These are phyloP conservation scores for Blepharisma stoltei DNA, from an alignment of 73 alveolate genomes.

Conservation along the genomic window DNA sequence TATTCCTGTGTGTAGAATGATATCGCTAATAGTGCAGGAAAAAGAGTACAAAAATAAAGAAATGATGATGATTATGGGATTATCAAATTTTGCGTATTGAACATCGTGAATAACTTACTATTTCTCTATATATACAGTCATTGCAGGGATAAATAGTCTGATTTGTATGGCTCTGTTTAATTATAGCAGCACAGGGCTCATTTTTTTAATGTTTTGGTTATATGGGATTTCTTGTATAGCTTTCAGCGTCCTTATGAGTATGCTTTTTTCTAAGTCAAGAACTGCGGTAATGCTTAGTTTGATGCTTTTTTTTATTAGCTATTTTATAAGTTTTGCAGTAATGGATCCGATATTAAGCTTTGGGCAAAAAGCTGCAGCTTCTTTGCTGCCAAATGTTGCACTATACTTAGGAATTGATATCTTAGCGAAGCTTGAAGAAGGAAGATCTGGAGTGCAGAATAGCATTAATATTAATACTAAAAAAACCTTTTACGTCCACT, in stretches of 20 bases:
- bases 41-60: conserved; percentile 93
- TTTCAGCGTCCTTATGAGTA: conserved; percentile 68
- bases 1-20: conserved; percentile 21
- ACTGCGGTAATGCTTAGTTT: conserved; percentile 73
- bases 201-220: conserved; percentile 66
- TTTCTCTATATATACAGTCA: conserved; percentile 64
- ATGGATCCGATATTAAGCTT: conserved; percentile 42
- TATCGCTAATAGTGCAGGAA: conserved; percentile 57
- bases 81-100: conserved; percentile 83
- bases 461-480: too few species aligned
- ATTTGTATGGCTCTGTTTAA: conserved; percentile 29
- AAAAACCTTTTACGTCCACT: too few species aligned
- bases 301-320: conserved; percentile 64
- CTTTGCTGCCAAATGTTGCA: conserved; percentile 68
- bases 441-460: conserved; percentile 50
- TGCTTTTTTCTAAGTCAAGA: conserved; percentile 77
- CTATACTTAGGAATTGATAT: conserved; percentile 66
- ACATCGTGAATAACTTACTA: conserved; percentile 86
- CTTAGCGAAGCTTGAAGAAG: conserved; percentile 55
- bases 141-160: conserved; percentile 62
- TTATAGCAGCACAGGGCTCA: conserved; percentile 62
- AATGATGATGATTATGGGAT: conserved; percentile 98
- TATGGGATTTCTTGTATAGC: conserved; percentile 65
- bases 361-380: conserved; percentile 49
- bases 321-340: conserved; percentile 64